phyloP scores from a whole-genome alignment of 768 basidiomycete genomes.

The Gloeopeniophorella convolvens region DNA sequence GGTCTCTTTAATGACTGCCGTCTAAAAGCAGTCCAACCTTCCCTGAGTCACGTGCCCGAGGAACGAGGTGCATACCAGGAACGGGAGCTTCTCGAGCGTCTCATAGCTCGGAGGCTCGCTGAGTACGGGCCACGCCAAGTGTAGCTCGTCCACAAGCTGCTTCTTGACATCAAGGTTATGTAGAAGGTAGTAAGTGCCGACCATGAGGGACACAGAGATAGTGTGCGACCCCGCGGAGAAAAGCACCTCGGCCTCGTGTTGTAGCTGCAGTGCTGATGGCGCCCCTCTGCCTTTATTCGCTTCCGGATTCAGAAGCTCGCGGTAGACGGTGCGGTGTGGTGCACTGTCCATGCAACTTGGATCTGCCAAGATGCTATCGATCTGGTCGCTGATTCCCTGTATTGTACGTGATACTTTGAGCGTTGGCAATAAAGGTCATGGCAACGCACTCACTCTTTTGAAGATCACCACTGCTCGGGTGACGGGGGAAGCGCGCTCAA shows the following conservation, averaged over 20 bases:
- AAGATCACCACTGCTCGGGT: background rate
- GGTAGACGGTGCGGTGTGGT: slow-evolving; percentile 12
- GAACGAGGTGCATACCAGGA: slow-evolving; percentile 1
- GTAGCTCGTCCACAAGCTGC: slow-evolving; percentile 4
- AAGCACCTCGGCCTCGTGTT: slow-evolving; percentile 3
- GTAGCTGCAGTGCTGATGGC: background rate
- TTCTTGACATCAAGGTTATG: background rate
- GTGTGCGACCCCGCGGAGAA: slow-evolving; percentile 14
- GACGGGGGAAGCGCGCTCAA: background rate
- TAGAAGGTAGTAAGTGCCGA: slow-evolving; percentile 1
- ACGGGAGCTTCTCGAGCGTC: slow-evolving; percentile 12
- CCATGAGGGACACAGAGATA: slow-evolving; percentile 11
- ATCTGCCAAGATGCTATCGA: background rate
- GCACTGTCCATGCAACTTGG: slow-evolving; percentile 1
- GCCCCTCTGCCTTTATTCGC: background rate
- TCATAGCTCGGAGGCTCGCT: slow-evolving; percentile 8
- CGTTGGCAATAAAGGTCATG: no score
- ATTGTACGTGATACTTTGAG: background rate
- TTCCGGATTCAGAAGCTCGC: slow-evolving; percentile 4
- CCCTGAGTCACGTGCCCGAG: background rate
- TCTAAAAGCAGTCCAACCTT: slow-evolving; percentile 5
- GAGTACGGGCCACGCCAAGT: slow-evolving; percentile 5
- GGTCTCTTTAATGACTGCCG: slow-evolving; percentile 13
- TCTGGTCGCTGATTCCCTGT: slow-evolving; percentile 1
- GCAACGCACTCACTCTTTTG: background rate